These are phyloP conservation scores for Xylariaceae sp. DNA, from an alignment of 2,329 filamentous ascomycete genomes.

Conservation along the genomic window DNA sequence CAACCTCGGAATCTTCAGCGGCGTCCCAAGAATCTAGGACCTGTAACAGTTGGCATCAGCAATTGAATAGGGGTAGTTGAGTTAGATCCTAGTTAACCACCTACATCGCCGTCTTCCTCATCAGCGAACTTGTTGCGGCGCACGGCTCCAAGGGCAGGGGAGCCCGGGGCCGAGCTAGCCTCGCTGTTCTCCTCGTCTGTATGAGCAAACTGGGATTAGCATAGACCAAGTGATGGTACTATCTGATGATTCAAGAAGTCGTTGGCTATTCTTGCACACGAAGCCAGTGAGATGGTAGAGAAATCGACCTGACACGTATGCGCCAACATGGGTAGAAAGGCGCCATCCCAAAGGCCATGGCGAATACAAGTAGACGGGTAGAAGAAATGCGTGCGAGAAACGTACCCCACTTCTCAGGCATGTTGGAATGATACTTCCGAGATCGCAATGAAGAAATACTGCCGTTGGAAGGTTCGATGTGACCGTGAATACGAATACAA, in stretches of 20 bases:
- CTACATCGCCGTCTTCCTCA: constrained; percentile 80
- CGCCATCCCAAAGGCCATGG: background rate
- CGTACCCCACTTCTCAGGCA: constrained; percentile 41
- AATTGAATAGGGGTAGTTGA: constrained; percentile 7
- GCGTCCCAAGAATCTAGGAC: constrained; percentile 96
- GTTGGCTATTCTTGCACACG: background rate
- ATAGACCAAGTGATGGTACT: constrained; percentile 11
- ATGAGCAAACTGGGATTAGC: constrained; percentile 24
- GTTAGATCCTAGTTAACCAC: constrained; percentile 20
- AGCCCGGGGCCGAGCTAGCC: constrained; percentile 33
- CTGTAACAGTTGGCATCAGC: constrained; percentile 38
- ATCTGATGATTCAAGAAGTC: constrained; percentile 9
- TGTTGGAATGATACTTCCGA: constrained; percentile 21
- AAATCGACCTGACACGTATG: background rate
- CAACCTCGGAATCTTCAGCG: constrained; percentile 91
- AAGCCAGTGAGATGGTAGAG: constrained; percentile 8
- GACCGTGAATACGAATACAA: background rate
- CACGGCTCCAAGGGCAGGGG: constrained; percentile 36
- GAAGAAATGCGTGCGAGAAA: constrained; percentile 17
- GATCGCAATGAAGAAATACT: background rate
- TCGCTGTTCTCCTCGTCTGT: constrained; percentile 37
- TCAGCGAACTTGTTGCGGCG: constrained; percentile 75
- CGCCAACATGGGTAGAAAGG: background rate
- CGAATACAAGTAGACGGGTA: background rate
- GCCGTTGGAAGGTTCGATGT: background rate